These are phyloP conservation scores for Aspergillus leporis DNA, from an alignment of 495 filamentous ascomycete species.

Conservation along the genomic window DNA sequence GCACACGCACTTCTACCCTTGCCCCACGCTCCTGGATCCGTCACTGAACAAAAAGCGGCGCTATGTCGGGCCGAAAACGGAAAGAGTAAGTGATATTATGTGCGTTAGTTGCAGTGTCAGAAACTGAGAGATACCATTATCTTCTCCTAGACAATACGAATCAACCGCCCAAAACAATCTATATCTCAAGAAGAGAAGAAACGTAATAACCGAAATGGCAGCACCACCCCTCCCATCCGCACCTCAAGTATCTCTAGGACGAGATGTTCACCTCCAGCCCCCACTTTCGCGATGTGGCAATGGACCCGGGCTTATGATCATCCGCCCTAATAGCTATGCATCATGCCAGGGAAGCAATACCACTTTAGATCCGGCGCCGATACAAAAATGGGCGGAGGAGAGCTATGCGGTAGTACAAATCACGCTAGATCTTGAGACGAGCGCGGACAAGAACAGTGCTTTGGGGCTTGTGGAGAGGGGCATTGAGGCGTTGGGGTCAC, in stretches of 20 bases:
- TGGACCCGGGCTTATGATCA: slow-evolving; percentile 56
- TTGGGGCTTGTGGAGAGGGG: slow-evolving; percentile 17
- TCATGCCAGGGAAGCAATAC: slow-evolving; percentile 24
- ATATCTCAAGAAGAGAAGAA: background rate
- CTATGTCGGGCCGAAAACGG: no score
- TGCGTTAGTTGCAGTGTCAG: no score
- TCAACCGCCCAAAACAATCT: no score
- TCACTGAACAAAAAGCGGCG: no score
- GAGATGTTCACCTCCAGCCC: slow-evolving; percentile 38
- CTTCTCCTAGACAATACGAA: no score
- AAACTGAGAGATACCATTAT: no score
- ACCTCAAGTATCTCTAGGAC: slow-evolving; percentile 8
- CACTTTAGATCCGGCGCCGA: slow-evolving; percentile 32
- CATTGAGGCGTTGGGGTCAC: slow-evolving; percentile 14
- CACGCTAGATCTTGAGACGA: slow-evolving; percentile 20
- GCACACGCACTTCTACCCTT: no score
- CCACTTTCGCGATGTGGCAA: slow-evolving; percentile 56
- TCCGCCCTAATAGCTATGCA: slow-evolving; percentile 27
- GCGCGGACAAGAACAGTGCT: slow-evolving; percentile 4
- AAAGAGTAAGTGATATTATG: no score
- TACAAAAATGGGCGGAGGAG: slow-evolving; percentile 45
- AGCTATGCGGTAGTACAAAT: slow-evolving; percentile 36
- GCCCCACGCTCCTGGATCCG: no score
- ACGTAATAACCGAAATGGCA: background rate
- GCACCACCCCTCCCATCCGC: slow-evolving; percentile 14